Conservation (phyloP, 371 early-diverging fungal species). For the Circinella minor region DNA sequence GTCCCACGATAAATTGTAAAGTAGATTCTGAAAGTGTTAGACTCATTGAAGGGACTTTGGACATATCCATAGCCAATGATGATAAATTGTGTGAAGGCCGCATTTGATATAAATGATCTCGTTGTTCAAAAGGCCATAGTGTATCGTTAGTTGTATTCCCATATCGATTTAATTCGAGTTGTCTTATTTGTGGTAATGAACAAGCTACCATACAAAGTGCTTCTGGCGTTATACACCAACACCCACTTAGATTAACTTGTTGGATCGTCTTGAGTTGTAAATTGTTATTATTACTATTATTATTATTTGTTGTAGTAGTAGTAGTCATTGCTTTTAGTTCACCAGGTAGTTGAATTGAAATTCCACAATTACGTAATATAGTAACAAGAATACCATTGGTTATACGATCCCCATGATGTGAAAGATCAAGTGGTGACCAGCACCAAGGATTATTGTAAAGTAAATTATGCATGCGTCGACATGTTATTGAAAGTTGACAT, state of each 20-base stretch:
- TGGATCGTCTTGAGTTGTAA: not conserved
- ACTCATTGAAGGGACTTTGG: slow-evolving; percentile 27
- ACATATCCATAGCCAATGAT: slow-evolving; percentile 40
- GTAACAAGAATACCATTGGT: slow-evolving; percentile 26
- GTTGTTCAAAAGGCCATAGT: slow-evolving; percentile 29
- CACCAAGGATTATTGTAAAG: slow-evolving; percentile 28
- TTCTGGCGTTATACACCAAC: slow-evolving; percentile 33
- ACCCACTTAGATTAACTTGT: slow-evolving; percentile 40
- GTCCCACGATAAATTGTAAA: slow-evolving; percentile 13
- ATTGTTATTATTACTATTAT: not conserved
- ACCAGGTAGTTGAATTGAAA: slow-evolving; percentile 19
- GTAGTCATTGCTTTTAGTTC: not conserved
- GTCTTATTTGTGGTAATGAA: slow-evolving; percentile 26
- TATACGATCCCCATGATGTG: slow-evolving; percentile 26
- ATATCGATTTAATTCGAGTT: slow-evolving; percentile 34
- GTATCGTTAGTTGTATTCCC: slow-evolving; percentile 1
- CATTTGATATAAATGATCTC: slow-evolving; percentile 48
- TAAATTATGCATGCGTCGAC: slow-evolving; percentile 24
- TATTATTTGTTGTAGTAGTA: not conserved
- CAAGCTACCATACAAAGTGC: slow-evolving; percentile 28
- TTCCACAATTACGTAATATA: slow-evolving; percentile 29
- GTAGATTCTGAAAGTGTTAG: slow-evolving; percentile 28
- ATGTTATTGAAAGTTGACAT: slow-evolving; percentile 30
- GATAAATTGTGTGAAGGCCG: slow-evolving; percentile 41
- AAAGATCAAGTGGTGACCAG: slow-evolving; percentile 44